A percentile compares a stretch with the other conserved stretches of the same genome.
Evolutionary conservation across 2,329 filamentous ascomycete species (phyloP).

Genomic region (Fusarium austroafricanum): DNA sequence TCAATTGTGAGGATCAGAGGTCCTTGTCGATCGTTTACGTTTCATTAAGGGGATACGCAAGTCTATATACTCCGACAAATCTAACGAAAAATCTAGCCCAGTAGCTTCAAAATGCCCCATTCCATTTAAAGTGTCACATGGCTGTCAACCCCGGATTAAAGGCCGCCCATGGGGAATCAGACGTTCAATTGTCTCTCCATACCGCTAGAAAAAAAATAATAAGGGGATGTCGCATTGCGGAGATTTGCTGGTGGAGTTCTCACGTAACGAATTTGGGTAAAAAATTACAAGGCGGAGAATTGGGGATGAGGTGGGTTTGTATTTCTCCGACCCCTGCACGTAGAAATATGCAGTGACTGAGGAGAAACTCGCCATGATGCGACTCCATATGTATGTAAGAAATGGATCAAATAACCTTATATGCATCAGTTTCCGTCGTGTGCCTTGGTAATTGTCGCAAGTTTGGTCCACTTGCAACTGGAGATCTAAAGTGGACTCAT

Average conservation of each 20-base stretch:
- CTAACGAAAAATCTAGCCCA: not conserved
- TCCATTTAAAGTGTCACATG: not conserved
- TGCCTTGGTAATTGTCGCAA: not conserved
- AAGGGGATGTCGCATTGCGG: not conserved
- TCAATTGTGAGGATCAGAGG: not conserved
- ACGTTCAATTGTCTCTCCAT: conserved; percentile 17
- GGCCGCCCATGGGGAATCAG: conserved; percentile 25
- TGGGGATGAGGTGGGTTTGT: not conserved
- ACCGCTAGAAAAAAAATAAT: not conserved
- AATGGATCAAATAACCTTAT: too few species aligned
- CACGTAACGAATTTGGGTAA: not conserved
- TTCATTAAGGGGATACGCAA: not conserved
- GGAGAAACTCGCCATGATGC: not conserved
- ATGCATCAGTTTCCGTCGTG: not conserved
- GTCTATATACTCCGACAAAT: not conserved
- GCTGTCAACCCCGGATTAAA: conserved; percentile 12
- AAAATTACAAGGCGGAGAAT: not conserved
- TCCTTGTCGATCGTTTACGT: not conserved
- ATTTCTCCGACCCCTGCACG: not conserved
- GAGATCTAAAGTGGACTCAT: not conserved
- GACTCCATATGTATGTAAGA: too few species aligned
- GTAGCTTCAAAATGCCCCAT: not conserved
- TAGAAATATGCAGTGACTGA: too few species aligned
- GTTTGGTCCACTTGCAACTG: not conserved
- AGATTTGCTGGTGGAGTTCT: conserved; percentile 1